phyloP scores from a whole-genome alignment of 345 rosid genomes.

The Eucalyptus guilfoylei region DNA sequence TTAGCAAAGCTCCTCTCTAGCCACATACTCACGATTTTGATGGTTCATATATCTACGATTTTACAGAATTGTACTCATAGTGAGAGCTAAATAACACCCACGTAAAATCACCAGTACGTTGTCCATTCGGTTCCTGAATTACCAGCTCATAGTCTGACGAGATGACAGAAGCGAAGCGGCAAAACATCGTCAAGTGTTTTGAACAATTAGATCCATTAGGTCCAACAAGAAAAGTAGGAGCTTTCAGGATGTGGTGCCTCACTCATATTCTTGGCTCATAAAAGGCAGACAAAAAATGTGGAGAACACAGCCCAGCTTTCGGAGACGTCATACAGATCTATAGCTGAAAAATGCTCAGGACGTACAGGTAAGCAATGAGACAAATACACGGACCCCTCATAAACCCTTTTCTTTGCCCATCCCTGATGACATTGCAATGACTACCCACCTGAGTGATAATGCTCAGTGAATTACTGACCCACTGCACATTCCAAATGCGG shows the following conservation, averaged over 20 bases:
- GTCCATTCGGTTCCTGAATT: background rate
- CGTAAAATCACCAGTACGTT: background rate
- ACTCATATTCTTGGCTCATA: background rate
- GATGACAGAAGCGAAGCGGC: background rate
- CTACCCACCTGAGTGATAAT: background rate
- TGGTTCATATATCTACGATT: background rate
- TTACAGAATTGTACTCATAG: background rate
- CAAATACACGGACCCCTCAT: background rate
- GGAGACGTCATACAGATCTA: background rate
- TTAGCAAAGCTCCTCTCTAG: background rate
- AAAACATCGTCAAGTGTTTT: background rate
- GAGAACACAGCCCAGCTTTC: background rate
- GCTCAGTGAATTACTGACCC: constrained; percentile 25
- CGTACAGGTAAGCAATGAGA: background rate
- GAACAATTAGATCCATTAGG: background rate
- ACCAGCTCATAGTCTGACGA: background rate
- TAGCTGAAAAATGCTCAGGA: background rate
- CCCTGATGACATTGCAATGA: background rate
- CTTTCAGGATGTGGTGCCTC: background rate
- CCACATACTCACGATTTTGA: background rate
- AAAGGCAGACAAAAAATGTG: background rate
- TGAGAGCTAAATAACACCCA: background rate
- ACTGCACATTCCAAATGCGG: constrained; percentile 9
- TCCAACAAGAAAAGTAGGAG: background rate
- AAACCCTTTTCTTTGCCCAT: background rate